These are phyloP conservation scores for Fusarium solani-melongenae DNA, from an alignment of 2,329 filamentous ascomycete species.

Conservation along the genomic window DNA sequence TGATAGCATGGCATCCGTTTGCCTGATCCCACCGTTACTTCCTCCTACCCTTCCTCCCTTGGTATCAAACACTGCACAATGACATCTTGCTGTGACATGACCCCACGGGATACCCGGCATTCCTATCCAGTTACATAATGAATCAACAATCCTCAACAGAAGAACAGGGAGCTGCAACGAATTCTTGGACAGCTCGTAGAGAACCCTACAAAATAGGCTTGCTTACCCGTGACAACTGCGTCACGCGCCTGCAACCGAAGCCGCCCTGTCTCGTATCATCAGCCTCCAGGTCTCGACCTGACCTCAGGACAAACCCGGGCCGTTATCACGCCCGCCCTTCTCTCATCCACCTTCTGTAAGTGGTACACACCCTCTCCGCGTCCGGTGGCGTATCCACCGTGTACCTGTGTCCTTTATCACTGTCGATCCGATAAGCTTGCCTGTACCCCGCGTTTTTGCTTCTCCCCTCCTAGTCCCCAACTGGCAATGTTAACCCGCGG, in stretches of 20 bases:
- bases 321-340: not conserved
- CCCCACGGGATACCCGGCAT: not conserved
- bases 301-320: not conserved
- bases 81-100: not conserved
- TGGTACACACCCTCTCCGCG: constrained; percentile 13
- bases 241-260: not conserved
- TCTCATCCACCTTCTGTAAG: not conserved
- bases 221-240: not conserved
- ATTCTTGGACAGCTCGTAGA: not conserved
- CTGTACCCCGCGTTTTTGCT: constrained; percentile 30
- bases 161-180: not conserved
- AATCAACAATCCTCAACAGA: not conserved
- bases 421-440: constrained; percentile 29
- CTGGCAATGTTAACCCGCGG: constrained; percentile 32
- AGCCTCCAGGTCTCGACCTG: not conserved
- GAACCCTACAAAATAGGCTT: not conserved
- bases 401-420: constrained; percentile 23
- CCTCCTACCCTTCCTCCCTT: not conserved
- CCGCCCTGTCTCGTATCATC: not conserved
- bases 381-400: not conserved
- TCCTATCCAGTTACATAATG: not conserved
- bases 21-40: not conserved
- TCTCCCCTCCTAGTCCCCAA: constrained; percentile 12
- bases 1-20: not conserved
- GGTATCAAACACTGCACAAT: not conserved